Conservation (phyloP, 1,139 yeast genomes). For the Entelexis paramagnoliae region DNA sequence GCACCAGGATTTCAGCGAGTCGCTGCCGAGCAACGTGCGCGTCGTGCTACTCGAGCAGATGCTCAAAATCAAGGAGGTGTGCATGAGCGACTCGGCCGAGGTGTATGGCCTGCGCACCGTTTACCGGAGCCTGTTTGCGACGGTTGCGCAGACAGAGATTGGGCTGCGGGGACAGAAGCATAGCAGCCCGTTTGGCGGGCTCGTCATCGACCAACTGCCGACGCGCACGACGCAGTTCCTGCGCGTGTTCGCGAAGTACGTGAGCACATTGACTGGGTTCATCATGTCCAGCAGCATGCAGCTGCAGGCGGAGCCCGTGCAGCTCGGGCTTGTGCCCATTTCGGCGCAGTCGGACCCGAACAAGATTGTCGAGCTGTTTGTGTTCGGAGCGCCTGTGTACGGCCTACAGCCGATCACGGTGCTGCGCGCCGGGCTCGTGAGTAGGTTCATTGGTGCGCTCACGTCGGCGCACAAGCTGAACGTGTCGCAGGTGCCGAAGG, state of each 20-base stretch:
- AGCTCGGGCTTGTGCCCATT: neutral
- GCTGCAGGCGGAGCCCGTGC: constrained; percentile 5
- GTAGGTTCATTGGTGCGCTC: constrained; percentile 23
- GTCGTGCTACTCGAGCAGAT: constrained; percentile 19
- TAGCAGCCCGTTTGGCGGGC: constrained; percentile 30
- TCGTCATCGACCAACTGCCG: constrained; percentile 50
- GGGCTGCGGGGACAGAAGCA: constrained; percentile 49
- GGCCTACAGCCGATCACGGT: constrained; percentile 23
- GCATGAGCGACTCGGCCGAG: neutral
- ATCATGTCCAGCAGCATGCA: constrained; percentile 11
- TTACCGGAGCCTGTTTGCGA: constrained; percentile 22
- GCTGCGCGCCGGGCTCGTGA: constrained; percentile 23
- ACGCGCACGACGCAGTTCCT: constrained; percentile 49
- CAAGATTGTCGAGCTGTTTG: constrained; percentile 24
- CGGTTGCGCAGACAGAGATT: constrained; percentile 57
- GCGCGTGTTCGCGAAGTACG: constrained; percentile 39
- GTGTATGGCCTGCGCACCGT: constrained; percentile 17
- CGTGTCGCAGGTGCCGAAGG: constrained; percentile 3
- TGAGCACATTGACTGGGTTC: constrained; percentile 20
- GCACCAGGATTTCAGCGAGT: constrained; percentile 13
- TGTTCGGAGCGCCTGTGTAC: constrained; percentile 24
- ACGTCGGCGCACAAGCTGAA: neutral
- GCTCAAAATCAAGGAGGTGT: constrained; percentile 14
- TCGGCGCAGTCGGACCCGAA: constrained; percentile 21
- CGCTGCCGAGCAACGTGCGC: constrained; percentile 14